These are phyloP conservation scores for Penicillium brevicompactum DNA, from an alignment of 2,329 filamentous ascomycete genomes.

Conservation along the genomic window DNA sequence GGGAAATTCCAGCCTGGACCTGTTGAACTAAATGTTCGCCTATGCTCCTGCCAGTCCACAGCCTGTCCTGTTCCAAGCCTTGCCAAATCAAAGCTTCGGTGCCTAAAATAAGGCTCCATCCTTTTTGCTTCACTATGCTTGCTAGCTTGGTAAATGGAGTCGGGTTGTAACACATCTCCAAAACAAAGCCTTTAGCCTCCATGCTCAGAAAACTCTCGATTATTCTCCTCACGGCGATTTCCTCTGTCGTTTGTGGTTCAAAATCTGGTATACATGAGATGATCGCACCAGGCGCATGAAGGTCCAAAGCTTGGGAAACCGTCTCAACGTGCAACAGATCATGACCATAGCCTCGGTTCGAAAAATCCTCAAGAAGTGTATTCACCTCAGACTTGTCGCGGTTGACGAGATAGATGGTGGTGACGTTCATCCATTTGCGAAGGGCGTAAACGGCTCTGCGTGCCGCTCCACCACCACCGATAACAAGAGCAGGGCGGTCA, in stretches of 20 bases:
- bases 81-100: too few relatives aligned
- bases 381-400: conserved; percentile 21
- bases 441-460: conserved; percentile 23
- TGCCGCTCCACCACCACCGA: conserved; percentile 24
- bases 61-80: too few relatives aligned
- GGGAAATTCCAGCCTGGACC: too few relatives aligned
- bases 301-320: conserved; percentile 3
- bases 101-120: too few relatives aligned
- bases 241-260: conserved; percentile 16
- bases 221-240: conserved; percentile 9
- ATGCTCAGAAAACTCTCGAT: conserved; percentile 2
- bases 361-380: conserved; percentile 15
- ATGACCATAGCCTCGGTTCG: not conserved
- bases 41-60: too few relatives aligned
- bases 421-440: conserved; percentile 21
- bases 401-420: conserved; percentile 25
- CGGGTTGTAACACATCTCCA: conserved; percentile 31
- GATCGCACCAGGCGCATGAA: conserved; percentile 17
- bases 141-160: too few relatives aligned
- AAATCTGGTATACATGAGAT: conserved; percentile 25
- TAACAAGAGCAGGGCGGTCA: conserved; percentile 5
- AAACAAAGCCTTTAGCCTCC: conserved; percentile 15
- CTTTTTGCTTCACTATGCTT: too few relatives aligned
- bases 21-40: too few relatives aligned
- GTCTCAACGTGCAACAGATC: conserved; percentile 1